Evolutionary conservation across 2,329 filamentous ascomycete genomes (phyloP).

Genomic region (Exophiala mesophila): DNA sequence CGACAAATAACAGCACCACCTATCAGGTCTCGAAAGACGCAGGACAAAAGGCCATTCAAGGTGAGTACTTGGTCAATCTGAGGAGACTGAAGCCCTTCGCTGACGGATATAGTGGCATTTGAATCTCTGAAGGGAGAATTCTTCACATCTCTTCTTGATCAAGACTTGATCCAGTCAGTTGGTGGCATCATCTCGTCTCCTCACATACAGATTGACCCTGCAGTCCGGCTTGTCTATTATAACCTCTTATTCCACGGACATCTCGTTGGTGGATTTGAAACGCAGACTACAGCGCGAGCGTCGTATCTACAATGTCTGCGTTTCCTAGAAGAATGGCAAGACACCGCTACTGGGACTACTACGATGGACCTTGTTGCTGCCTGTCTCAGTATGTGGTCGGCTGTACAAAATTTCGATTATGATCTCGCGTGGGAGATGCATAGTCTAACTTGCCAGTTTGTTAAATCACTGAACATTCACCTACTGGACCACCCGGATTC

Average conservation of each 20-base stretch:
- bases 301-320: slow-evolving; percentile 1
- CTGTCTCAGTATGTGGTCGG: background rate
- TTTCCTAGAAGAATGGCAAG: background rate
- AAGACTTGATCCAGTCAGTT: background rate
- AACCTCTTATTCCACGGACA: slow-evolving; percentile 2
- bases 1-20: too few relatives aligned
- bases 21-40: too few relatives aligned
- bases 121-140: background rate
- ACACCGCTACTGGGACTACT: background rate
- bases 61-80: too few relatives aligned
- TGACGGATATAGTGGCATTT: background rate
- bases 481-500: background rate
- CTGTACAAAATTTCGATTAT: background rate
- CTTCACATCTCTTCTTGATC: background rate
- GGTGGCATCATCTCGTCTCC: background rate
- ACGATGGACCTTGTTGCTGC: background rate
- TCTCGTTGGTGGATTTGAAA: background rate
- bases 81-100: too few relatives aligned
- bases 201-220: slow-evolving; percentile 3
- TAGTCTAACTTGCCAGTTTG: background rate
- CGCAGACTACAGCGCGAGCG: background rate
- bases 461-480: background rate
- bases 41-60: too few relatives aligned
- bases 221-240: background rate
- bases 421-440: background rate